Conservation (phyloP, 2,329 filamentous ascomycete genomes). For the Bipolaris oryzae region DNA sequence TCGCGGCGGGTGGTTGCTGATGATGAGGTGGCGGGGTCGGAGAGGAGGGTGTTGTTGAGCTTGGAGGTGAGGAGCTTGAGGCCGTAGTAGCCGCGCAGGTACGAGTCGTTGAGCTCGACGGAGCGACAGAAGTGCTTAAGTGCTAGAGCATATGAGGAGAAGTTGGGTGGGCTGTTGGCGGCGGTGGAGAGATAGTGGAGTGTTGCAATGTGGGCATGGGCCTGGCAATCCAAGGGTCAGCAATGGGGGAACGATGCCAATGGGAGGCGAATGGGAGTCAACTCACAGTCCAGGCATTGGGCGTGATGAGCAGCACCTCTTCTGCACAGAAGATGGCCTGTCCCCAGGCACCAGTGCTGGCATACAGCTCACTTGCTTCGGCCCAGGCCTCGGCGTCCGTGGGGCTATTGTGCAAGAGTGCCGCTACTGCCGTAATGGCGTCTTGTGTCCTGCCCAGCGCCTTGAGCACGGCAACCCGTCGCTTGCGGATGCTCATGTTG, state of each 20-base stretch:
- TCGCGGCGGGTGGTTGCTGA: constrained; percentile 35
- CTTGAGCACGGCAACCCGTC: constrained; percentile 78
- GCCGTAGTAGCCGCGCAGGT: constrained; percentile 90
- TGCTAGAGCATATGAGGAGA: constrained; percentile 67
- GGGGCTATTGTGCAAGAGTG: constrained; percentile 80
- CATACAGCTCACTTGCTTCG: constrained; percentile 87
- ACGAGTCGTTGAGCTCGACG: constrained; percentile 91
- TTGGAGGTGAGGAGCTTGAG: constrained; percentile 72
- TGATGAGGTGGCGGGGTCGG: constrained; percentile 21
- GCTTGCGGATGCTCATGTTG: constrained; percentile 85
- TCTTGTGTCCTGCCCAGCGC: constrained; percentile 73
- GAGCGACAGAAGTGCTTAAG: constrained; percentile 87
- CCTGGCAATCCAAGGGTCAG: constrained; percentile 53
- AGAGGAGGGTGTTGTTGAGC: constrained; percentile 41
- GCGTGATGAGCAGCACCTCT: constrained; percentile 83
- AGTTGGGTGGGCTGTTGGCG: constrained; percentile 32
- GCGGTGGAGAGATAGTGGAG: constrained; percentile 72
- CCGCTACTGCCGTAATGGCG: constrained; percentile 74
- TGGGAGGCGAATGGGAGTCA: background rate
- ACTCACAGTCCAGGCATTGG: constrained; percentile 93
- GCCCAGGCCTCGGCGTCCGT: constrained; percentile 94
- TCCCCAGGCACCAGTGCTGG: constrained; percentile 74
- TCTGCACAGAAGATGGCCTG: constrained; percentile 90
- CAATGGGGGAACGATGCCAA: too few species aligned
- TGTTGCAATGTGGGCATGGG: constrained; percentile 87